Evolutionary conservation across 352 stramenopile species (phyloP), one percentile per base, ranked within the genome.

Genomic region (Globisporangium alternatum): DNA sequence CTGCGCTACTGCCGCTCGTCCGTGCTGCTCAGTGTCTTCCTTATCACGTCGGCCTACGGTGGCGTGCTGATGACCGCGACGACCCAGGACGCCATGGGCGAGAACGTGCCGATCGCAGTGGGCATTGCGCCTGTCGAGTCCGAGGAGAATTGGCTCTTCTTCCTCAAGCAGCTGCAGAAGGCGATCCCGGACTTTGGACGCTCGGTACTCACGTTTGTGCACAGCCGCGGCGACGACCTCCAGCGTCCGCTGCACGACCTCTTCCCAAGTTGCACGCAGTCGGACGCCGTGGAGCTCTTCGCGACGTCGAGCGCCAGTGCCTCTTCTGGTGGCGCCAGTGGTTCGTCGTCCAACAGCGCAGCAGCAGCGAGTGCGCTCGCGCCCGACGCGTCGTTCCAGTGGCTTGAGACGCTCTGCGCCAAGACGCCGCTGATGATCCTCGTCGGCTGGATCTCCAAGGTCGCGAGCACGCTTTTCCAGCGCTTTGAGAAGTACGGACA

Each of bases 371-470:
- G 47, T 66, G 64, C 25, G 8, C 49, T 56, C 33, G 58, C 37
- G 52, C 63, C 15, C 56, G 70, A 75, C 56, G 65, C 71, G 41
- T 78, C 73, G 13, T 71, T 91, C 57, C 74, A 83, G 56, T 93
- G 81, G 81, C 62, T 93, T 45, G 84, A 93, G 66, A 60, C 56
- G 15, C 64, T 93, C 9, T 91, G 81, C 49, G 37, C 54, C 17
- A 93, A 91, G 66, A 72, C 82, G 17, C 84, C 84, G 21, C 67
- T 91, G 10, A 93, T 93, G 84, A 89, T 93, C 28, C 68, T 93
- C 8, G 81, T 89, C 15, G 80, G 81, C 10, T 93, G 84, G 84
- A 80, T 93, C 17, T 93, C 84, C n/a, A 86, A 86, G 52, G 81
- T 91, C 22, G 84, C 84, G 15, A 82, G 81, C 55, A 87, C 76